phyloP scores from a whole-genome alignment of 139 green algal genomes.

The Coelastrella sp. region DNA sequence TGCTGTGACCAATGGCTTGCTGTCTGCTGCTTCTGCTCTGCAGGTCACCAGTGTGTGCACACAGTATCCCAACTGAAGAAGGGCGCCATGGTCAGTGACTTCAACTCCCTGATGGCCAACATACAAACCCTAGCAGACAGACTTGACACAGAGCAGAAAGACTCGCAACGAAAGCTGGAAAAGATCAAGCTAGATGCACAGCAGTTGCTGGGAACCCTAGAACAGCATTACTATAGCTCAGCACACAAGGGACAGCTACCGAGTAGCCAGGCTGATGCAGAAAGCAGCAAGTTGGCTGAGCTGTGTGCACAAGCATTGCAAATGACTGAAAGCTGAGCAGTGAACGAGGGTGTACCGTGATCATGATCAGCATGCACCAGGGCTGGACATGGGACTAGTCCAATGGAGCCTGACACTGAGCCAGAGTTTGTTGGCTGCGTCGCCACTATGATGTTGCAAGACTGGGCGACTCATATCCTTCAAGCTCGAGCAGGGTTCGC shows the following conservation, averaged over 20 bases:
- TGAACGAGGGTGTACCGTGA: neutral
- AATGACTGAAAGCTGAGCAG: conserved; percentile 13
- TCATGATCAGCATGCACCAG: neutral
- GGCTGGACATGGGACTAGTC: no score
- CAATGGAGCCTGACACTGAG: no score
- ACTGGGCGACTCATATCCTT: no score
- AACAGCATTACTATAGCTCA: conserved; percentile 48
- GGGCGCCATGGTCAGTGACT: conserved; percentile 48
- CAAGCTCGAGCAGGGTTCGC: no score
- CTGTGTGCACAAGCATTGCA: conserved; percentile 44
- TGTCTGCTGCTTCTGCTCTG: neutral
- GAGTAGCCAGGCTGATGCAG: neutral
- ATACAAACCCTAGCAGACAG: neutral
- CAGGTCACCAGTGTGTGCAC: conserved; percentile 46
- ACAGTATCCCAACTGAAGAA: conserved; percentile 48
- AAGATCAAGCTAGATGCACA: conserved; percentile 23
- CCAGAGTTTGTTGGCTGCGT: no score
- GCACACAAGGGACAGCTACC: conserved; percentile 35
- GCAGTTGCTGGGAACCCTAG: conserved; percentile 2
- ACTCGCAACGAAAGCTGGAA: neutral
- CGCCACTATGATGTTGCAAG: no score
- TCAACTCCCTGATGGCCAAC: conserved; percentile 21
- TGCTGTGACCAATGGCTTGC: neutral
- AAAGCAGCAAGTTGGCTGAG: conserved; percentile 8
- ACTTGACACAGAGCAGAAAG: neutral